These are phyloP conservation scores for Neonothopanus nambi DNA, from an alignment of 1,284 basidiomycete genomes.

Conservation along the genomic window DNA sequence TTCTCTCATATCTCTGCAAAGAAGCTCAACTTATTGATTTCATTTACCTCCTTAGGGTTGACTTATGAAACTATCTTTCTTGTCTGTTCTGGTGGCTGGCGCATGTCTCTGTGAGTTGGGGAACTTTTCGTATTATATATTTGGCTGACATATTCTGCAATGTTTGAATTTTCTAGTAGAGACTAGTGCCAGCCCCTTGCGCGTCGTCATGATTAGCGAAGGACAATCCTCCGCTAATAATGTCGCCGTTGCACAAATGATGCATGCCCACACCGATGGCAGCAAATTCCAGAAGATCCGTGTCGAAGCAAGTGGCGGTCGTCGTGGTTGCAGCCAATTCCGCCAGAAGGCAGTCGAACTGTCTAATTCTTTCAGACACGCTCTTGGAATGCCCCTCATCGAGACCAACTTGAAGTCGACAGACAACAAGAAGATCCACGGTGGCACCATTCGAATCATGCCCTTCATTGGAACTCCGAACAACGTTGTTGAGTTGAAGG, in stretches of 20 bases:
- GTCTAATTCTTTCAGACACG: constrained; percentile 49
- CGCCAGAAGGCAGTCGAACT: constrained; percentile 45
- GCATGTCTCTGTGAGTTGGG: constrained; percentile 34
- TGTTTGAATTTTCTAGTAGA: constrained; percentile 24
- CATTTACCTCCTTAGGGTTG: too few species aligned
- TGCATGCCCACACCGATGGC: not conserved
- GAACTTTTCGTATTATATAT: constrained; percentile 15
- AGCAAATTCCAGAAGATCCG: not conserved
- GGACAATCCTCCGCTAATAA: constrained; percentile 6
- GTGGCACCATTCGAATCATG: constrained; percentile 30
- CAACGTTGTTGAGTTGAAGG: constrained; percentile 24
- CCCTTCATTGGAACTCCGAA: constrained; percentile 36
- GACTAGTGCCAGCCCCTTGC: constrained; percentile 38
- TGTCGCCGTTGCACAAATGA: not conserved
- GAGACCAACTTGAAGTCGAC: constrained; percentile 19
- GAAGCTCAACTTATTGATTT: too few species aligned
- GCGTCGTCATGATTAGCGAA: constrained; percentile 30
- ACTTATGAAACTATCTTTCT: constrained; percentile 29
- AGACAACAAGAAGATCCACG: constrained; percentile 2
- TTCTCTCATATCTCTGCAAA: too few species aligned
- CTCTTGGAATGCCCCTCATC: constrained; percentile 49
- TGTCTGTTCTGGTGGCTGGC: constrained; percentile 31
- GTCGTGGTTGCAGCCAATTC: constrained; percentile 26
- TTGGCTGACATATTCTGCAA: not conserved
- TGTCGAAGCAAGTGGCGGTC: constrained; percentile 5